Percentiles rank a stretch among this genome's conserved stretches.
Evolutionary conservation across 1,284 basidiomycete genomes (phyloP).

Genomic region (Inonotus hispidus): DNA sequence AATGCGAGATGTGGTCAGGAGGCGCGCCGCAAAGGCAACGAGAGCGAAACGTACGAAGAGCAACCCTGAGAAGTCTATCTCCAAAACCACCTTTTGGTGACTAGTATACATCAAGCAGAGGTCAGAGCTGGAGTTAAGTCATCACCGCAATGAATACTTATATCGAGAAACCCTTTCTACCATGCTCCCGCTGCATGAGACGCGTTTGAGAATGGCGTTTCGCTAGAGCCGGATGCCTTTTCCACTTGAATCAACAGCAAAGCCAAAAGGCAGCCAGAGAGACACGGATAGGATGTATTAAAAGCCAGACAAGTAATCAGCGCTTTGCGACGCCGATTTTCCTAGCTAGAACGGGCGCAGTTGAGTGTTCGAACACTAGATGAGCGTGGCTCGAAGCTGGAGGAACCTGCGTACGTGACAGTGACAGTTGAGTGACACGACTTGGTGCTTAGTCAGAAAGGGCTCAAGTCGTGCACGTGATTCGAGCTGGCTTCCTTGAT

Average conservation of each 20-base stretch:
- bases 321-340: neutral
- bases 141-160: conserved; percentile 47
- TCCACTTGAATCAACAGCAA: neutral
- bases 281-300: neutral
- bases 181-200: conserved; percentile 64
- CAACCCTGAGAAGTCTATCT: conserved; percentile 79
- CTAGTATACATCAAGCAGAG: conserved; percentile 60
- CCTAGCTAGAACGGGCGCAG: neutral
- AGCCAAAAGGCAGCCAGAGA: neutral
- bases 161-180: conserved; percentile 78
- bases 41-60: conserved; percentile 54
- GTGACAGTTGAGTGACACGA: too few relatives aligned
- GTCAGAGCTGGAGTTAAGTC: conserved; percentile 36
- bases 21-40: neutral
- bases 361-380: neutral
- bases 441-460: neutral
- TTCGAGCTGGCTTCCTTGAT: too few relatives aligned
- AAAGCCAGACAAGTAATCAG: neutral
- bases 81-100: conserved; percentile 88
- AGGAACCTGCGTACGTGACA: too few relatives aligned
- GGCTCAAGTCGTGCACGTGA: too few relatives aligned
- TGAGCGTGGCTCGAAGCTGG: neutral
- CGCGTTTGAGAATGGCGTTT: neutral
- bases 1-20: conserved; percentile 16
- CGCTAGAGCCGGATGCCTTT: neutral